Evolutionary conservation across 176 grass and related monocot species (phyloP), one percentile per base, ranked within the genome.

Genomic region (Phyllostachys edulis): DNA sequence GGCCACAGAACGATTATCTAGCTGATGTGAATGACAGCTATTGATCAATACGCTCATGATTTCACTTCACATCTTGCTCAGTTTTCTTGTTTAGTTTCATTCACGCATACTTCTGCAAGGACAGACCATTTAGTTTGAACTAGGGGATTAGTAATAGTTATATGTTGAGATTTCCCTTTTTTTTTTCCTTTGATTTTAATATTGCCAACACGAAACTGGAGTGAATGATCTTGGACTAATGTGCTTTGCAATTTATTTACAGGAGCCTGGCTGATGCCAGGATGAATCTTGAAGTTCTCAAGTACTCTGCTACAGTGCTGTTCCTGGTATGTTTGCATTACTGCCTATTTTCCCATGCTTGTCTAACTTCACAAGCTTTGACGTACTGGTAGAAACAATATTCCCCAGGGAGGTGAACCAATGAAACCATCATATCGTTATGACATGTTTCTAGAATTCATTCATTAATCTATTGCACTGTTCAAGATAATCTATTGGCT

Each of bases 201-300:
- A 66, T 56, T 27, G 45, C 7, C 13, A 9, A 64, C 71, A 50
- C 11, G 38, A 71, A 82, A 38, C 17, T 83, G n/a, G 40, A 83
- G 38, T 45, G 4, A 47, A 26, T 55, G 7, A 54, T 63, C 20
- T 78, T 86, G 46, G 9, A 59, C 39, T 75, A 42, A 62, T 36
- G 84, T 79, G 21, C 32, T 69, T n/a, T 69, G 24, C 14, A 54
- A 76, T 89, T 29, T 80, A 57, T 36, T 23, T 49, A 55, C 80
- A 99, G 96, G 89, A 99, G 96, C 82, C 84, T 99, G 68, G 96
- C 96, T 92, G 93, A 99, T 94, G 91, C 94, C 67, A 92, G 86
- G 39, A 96, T 99, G 96, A 99, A 99, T 83, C 80, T 99, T 69
- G 91, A 94, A 81, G 96, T 99, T 90, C 78, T 99, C 59, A 99